Evolutionary conservation across 2,329 filamentous ascomycete species (phyloP).

Genomic region (Aureobasidium sp.): DNA sequence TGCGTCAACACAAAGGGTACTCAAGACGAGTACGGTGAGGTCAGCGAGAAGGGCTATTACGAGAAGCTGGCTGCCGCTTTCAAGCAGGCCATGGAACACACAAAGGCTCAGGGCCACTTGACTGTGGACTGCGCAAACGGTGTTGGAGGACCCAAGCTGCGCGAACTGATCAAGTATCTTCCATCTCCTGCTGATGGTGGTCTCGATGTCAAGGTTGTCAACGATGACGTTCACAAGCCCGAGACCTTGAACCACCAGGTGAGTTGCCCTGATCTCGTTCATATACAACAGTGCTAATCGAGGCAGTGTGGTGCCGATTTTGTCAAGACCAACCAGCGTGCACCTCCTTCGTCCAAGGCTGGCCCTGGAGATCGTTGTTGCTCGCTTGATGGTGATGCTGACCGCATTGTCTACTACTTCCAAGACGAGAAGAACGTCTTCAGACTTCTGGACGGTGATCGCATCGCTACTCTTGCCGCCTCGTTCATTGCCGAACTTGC

Average conservation of each 20-base stretch:
- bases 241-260: conserved; percentile 85
- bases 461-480: conserved; percentile 88
- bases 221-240: conserved; percentile 86
- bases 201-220: conserved; percentile 78
- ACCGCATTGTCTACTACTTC: conserved; percentile 94
- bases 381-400: conserved; percentile 90
- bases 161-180: conserved; percentile 77
- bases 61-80: conserved; percentile 84
- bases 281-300: background rate
- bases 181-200: conserved; percentile 59
- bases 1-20: conserved; percentile 90
- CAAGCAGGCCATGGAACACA: conserved; percentile 70
- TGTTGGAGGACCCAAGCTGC: conserved; percentile 85
- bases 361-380: conserved; percentile 71
- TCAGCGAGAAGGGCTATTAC: conserved; percentile 90
- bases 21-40: conserved; percentile 77
- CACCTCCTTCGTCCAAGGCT: conserved; percentile 75
- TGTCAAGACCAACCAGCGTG: conserved; percentile 93
- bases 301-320: conserved; percentile 83
- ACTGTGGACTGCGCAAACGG: conserved; percentile 95
- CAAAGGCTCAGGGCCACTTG: conserved; percentile 65
- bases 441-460: conserved; percentile 90
- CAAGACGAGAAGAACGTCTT: conserved; percentile 74
- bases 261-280: conserved; percentile 28
- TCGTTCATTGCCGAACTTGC: conserved; percentile 89